These are phyloP conservation scores for Xylaria digitata DNA, from an alignment of 2,329 filamentous ascomycete genomes.

Conservation along the genomic window DNA sequence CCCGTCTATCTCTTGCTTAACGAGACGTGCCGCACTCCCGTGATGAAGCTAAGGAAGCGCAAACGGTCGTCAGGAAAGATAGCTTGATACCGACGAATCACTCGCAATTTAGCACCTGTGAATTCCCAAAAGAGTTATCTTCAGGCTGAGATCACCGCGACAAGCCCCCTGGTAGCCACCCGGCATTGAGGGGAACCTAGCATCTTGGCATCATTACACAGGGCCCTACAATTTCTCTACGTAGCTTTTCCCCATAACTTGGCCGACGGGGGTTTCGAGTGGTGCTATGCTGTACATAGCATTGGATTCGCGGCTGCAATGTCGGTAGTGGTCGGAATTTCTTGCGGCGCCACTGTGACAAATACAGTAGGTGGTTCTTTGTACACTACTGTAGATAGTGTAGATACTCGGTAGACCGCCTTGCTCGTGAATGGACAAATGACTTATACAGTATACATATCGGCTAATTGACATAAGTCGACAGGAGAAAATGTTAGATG, in stretches of 20 bases:
- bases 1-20: conserved; percentile 16
- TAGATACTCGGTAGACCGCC: conserved; percentile 9
- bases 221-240: conserved; percentile 1
- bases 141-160: conserved; percentile 18
- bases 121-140: conserved; percentile 21
- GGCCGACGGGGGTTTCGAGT: conserved; percentile 4
- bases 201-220: conserved; percentile 35
- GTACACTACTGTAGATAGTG: background rate
- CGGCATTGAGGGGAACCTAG: conserved; percentile 33
- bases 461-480: conserved; percentile 32
- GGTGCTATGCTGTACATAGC: conserved; percentile 12
- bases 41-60: conserved; percentile 7
- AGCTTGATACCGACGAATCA: conserved; percentile 19
- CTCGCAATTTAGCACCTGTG: background rate
- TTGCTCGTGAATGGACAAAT: conserved; percentile 13
- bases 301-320: conserved; percentile 18
- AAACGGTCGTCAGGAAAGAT: conserved; percentile 7
- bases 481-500: conserved; percentile 9
- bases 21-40: conserved; percentile 20
- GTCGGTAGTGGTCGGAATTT: conserved; percentile 26
- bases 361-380: conserved; percentile 19
- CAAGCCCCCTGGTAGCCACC: conserved; percentile 22
- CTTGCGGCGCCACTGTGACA: conserved; percentile 24
- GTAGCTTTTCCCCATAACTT: conserved; percentile 26
- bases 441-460: conserved; percentile 3